Base-by-base conservation (phyloP, 495 filamentous ascomycete genomes). In the Daldinia vernicosa region DNA sequence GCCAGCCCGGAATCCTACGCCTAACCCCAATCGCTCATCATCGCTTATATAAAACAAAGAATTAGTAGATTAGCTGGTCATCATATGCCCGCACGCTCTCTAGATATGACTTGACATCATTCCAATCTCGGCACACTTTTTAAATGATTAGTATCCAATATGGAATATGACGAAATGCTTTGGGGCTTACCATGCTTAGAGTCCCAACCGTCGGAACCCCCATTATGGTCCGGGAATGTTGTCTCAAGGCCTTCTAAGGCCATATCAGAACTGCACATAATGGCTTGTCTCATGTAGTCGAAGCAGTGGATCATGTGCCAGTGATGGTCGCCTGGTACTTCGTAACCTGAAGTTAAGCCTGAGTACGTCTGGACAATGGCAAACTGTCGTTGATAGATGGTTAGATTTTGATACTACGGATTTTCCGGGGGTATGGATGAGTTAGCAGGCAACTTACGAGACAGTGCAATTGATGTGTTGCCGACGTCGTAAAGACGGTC, bases 251-350 rank as follows among this genome's bases (percentile, higher is more conserved):
- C 79, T 68, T 84, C 82, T 9, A 84, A 62, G 8, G 77, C 77
- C 72, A 81, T 80, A 66, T 83, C 82, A 24, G 80, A 78, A 26
- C 74, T 78, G 55, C 82, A 84, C 78, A 83, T 78, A 52, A 84
- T 83, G 17, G 82, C 79, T 57, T 76, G 70, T 12, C 82, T 75
- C 79, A 84, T 80, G 60, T 83, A 83, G 64, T 83, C 81, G 63
- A 84, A 83, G 74, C 82, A 84, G 72, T 84, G 82, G 27, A 81
- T 80, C 80, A 83, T 83, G 61, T 84, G 82, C 82, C 82, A 83
- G 61, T 84, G 81, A 72, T 83, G 80, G 63, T 84, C 82, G 24
- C 81, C 79, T 45, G 81, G 81, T 32, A 84, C 69, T 19, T 77
- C 57, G 37, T 75, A 72, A 53, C 78, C 75, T 7, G 77, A 74